phyloP scores from a whole-genome alignment of 1,284 basidiomycete species.

The Moesziomyces antarcticus region DNA sequence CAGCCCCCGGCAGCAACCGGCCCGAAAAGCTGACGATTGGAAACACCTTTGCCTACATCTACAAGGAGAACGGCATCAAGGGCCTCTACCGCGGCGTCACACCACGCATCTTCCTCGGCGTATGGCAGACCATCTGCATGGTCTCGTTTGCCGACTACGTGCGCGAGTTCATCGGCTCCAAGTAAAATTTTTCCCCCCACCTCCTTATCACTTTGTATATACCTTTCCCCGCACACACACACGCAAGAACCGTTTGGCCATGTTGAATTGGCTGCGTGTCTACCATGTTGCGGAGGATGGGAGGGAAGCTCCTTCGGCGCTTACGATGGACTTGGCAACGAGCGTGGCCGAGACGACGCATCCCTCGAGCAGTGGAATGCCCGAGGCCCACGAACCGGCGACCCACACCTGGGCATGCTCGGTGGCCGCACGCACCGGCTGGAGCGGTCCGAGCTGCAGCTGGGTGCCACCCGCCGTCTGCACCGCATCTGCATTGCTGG shows the following conservation, averaged over 20 bases:
- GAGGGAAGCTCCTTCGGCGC: not conserved
- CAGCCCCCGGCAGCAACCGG: slow-evolving; percentile 76
- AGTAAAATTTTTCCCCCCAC: slow-evolving; percentile 10
- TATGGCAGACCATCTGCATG: slow-evolving; percentile 99
- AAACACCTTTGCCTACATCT: slow-evolving; percentile 88
- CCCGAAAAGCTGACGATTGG: slow-evolving; percentile 88
- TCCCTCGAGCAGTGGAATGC: slow-evolving; percentile 37
- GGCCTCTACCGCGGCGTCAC: slow-evolving; percentile 97
- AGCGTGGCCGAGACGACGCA: slow-evolving; percentile 24
- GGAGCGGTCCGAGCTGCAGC: slow-evolving; percentile 12
- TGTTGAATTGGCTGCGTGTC: not conserved
- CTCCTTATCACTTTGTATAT: not conserved
- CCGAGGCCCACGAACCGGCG: slow-evolving; percentile 26
- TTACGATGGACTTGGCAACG: slow-evolving; percentile 15
- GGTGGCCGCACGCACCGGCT: not conserved
- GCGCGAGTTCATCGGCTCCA: slow-evolving; percentile 49
- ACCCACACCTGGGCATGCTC: slow-evolving; percentile 10
- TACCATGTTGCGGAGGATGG: slow-evolving; percentile 5
- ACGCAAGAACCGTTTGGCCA: no score
- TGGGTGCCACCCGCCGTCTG: slow-evolving; percentile 4
- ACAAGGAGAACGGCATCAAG: slow-evolving; percentile 94
- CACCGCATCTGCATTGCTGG: not conserved
- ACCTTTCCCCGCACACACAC: not conserved
- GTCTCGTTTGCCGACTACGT: slow-evolving; percentile 96
- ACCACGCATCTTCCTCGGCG: slow-evolving; percentile 92